A percentile compares a stretch with the other conserved stretches of the same genome.
phyloP scores from a whole-genome alignment of 202 grass and related monocot genomes.

The Carex sylvatica region DNA sequence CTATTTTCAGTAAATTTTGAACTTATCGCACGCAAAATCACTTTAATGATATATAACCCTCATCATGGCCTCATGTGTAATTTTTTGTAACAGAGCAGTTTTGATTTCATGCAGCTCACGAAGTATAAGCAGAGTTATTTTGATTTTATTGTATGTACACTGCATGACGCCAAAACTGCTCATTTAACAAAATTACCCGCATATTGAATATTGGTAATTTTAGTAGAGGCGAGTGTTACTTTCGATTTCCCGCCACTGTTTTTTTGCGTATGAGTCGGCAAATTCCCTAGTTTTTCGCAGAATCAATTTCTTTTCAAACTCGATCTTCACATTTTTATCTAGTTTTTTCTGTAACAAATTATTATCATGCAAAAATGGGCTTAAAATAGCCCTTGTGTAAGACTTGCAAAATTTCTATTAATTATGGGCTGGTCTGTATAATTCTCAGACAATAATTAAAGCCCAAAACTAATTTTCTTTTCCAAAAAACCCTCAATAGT shows the following conservation, averaged over 20 bases:
- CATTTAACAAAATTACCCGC: too few relatives aligned
- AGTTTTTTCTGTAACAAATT: neutral
- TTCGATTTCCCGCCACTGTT: conserved; percentile 59
- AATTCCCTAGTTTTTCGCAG: neutral
- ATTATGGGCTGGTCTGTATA: neutral
- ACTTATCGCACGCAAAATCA: neutral
- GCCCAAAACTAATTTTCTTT: neutral
- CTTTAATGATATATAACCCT: too few relatives aligned
- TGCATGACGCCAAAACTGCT: too few relatives aligned
- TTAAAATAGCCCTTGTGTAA: neutral
- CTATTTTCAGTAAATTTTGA: neutral
- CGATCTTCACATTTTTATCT: neutral
- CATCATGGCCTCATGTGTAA: too few relatives aligned
- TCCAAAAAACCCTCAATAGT: neutral
- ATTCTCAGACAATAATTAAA: neutral
- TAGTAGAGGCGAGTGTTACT: neutral
- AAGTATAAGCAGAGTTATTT: too few relatives aligned
- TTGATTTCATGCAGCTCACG: too few relatives aligned
- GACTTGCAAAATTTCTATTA: neutral
- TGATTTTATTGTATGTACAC: too few relatives aligned
- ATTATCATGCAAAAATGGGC: neutral
- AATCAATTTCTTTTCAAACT: neutral
- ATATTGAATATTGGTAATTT: neutral
- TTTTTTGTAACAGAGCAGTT: too few relatives aligned
- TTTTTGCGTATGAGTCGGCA: neutral